These are phyloP conservation scores for Thielaviopsis euricoi DNA, from an alignment of 2,329 filamentous ascomycete genomes.

Conservation along the genomic window DNA sequence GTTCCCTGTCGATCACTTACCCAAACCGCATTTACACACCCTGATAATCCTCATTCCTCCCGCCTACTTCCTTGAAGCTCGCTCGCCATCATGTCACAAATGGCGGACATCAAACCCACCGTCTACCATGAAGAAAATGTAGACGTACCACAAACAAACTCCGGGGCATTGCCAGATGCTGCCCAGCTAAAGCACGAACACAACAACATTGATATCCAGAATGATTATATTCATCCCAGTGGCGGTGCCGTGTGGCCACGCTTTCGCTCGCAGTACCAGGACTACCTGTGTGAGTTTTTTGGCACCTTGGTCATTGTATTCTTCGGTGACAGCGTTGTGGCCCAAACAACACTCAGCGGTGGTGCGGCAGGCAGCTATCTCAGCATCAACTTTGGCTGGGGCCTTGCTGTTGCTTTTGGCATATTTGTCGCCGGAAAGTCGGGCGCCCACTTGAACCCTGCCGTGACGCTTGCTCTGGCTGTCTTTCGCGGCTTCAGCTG, in stretches of 20 bases:
- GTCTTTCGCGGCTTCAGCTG: slow-evolving; percentile 52
- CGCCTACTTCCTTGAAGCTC: too few relatives aligned
- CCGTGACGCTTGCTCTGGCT: slow-evolving; percentile 54
- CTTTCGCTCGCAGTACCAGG: slow-evolving; percentile 32
- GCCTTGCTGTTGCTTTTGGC: slow-evolving; percentile 51
- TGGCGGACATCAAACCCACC: background rate
- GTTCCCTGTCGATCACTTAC: too few relatives aligned
- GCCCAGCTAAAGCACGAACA: background rate
- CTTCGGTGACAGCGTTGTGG: slow-evolving; percentile 56
- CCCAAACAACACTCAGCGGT: slow-evolving; percentile 46
- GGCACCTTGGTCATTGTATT: slow-evolving; percentile 51
- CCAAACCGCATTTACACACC: background rate
- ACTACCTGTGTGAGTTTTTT: slow-evolving; percentile 51
- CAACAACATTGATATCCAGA: background rate
- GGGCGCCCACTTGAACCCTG: slow-evolving; percentile 53
- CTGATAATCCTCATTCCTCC: background rate
- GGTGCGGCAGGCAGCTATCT: slow-evolving; percentile 30
- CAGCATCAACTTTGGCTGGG: slow-evolving; percentile 34
- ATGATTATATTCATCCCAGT: background rate
- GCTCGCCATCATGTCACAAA: background rate
- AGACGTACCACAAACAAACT: background rate
- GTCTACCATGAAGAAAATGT: background rate
- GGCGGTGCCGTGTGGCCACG: slow-evolving; percentile 29
- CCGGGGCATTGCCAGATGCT: background rate
- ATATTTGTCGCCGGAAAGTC: slow-evolving; percentile 50